phyloP scores from a whole-genome alignment of 2,329 filamentous ascomycete genomes.

The Alternaria triticimaculans region DNA sequence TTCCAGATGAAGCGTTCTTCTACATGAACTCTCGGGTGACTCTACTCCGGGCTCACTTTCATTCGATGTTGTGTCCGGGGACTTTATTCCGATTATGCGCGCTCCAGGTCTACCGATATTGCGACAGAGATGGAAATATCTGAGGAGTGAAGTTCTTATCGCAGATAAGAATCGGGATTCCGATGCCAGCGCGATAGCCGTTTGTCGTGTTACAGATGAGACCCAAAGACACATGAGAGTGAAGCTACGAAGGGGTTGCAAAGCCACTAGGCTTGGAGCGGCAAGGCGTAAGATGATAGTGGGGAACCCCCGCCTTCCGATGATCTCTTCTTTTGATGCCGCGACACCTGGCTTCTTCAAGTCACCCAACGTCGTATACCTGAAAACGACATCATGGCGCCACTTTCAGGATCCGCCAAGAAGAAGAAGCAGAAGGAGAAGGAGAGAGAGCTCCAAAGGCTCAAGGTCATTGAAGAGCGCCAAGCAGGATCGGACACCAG shows the following conservation, averaged over 20 bases:
- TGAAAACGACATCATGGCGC: background rate
- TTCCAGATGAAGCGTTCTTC: background rate
- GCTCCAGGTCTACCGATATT: background rate
- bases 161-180: background rate
- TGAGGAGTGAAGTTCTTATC: background rate
- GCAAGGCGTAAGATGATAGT: background rate
- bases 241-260: background rate
- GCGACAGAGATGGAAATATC: background rate
- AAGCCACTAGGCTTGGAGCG: background rate
- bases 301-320: background rate
- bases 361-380: background rate
- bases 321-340: background rate
- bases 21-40: background rate
- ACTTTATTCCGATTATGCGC: background rate
- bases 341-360: background rate
- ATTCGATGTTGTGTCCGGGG: background rate
- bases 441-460: background rate
- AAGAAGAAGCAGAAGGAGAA: conserved; percentile 5
- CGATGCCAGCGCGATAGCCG: background rate
- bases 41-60: background rate
- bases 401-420: background rate
- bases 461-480: conserved; percentile 3
- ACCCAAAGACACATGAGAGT: background rate
- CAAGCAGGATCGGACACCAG: conserved; percentile 3
- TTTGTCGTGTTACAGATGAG: background rate